Conservation (phyloP, 768 basidiomycete species). For the Lenzites betulinus region DNA sequence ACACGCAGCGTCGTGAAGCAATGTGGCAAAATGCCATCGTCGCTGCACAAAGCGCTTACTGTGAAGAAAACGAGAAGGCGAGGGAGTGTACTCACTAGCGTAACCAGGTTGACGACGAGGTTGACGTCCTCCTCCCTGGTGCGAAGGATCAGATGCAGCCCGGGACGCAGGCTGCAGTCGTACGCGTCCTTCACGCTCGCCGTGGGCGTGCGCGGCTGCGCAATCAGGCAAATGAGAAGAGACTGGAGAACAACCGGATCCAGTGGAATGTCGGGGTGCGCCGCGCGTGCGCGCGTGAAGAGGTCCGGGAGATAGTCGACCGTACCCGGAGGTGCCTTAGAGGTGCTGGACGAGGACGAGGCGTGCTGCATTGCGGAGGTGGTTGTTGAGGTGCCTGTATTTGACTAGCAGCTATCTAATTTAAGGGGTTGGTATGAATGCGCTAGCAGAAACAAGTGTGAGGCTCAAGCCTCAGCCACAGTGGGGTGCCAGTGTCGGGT, state of each 20-base stretch:
- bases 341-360: neutral
- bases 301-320: constrained; percentile 35
- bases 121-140: constrained; percentile 66
- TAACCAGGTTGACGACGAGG: constrained; percentile 56
- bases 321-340: constrained; percentile 19
- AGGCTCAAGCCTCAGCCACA: no score
- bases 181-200: constrained; percentile 6
- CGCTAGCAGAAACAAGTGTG: no score
- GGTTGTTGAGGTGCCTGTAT: neutral
- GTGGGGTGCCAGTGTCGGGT: no score
- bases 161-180: constrained; percentile 32
- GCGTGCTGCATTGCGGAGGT: neutral
- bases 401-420: no score
- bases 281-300: constrained; percentile 47
- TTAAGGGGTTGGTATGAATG: no score
- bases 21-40: neutral
- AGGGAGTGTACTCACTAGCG: constrained; percentile 47
- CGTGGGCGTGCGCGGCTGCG: constrained; percentile 28
- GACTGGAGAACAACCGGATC: constrained; percentile 68
- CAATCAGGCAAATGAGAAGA: constrained; percentile 63
- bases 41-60: neutral
- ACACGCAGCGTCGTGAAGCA: no score
- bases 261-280: constrained; percentile 51
- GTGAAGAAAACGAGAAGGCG: neutral
- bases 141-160: constrained; percentile 65